phyloP scores from a whole-genome alignment of 192 early-diverging fungal species.

The Obelidium mucronatum region DNA sequence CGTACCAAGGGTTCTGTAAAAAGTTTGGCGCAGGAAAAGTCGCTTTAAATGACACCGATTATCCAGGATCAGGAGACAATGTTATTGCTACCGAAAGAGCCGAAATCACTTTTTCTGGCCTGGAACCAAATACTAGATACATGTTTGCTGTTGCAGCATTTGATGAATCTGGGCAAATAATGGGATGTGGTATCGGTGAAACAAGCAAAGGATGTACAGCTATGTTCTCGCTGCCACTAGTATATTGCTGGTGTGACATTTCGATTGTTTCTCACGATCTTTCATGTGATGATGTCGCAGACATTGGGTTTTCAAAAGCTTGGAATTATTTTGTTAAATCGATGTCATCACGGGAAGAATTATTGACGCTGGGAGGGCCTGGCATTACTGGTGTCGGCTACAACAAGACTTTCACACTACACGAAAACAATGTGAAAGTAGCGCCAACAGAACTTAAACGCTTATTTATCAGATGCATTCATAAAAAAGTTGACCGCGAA shows the following conservation, averaged over 20 bases:
- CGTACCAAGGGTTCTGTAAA: conserved; percentile 46
- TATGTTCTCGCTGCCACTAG: conserved; percentile 46
- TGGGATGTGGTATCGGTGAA: conserved; percentile 50
- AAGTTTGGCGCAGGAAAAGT: conserved; percentile 29
- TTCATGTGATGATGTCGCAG: conserved; percentile 43
- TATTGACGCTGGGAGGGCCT: neutral
- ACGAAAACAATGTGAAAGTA: conserved; percentile 14
- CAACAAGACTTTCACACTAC: conserved; percentile 7
- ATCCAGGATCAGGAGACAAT: conserved; percentile 40
- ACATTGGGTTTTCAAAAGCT: conserved; percentile 21
- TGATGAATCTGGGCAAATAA: conserved; percentile 40
- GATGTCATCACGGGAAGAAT: neutral
- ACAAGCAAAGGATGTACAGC: conserved; percentile 33
- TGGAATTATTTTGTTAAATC: conserved; percentile 37
- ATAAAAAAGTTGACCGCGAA: conserved; percentile 38
- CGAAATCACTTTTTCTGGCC: conserved; percentile 47
- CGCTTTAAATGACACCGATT: conserved; percentile 41
- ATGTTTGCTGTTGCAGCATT: conserved; percentile 47
- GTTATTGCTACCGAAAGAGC: conserved; percentile 6
- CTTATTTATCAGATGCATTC: conserved; percentile 39
- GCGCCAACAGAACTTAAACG: conserved; percentile 28
- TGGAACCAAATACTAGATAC: conserved; percentile 42
- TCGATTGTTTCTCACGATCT: conserved; percentile 40
- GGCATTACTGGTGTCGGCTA: conserved; percentile 26
- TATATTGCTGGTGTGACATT: conserved; percentile 41